A percentile compares a stretch with the other conserved stretches of the same genome.
Evolutionary conservation across 192 early-diverging fungal genomes (phyloP).

Genomic region (Coemansia sp.): DNA sequence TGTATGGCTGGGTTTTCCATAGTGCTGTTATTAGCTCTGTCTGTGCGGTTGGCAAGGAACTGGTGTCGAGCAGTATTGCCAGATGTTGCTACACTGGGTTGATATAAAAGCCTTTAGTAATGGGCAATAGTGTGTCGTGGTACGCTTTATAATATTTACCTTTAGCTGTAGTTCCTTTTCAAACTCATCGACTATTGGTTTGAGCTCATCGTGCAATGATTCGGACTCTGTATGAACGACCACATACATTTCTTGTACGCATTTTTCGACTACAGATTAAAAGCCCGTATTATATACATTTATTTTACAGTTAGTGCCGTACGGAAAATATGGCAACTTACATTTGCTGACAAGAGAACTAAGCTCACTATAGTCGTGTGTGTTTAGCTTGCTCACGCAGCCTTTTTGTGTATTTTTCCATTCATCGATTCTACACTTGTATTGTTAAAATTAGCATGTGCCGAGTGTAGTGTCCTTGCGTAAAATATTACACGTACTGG

Average conservation of each 20-base stretch:
- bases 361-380: background rate
- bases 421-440: slow-evolving; percentile 1
- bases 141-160: slow-evolving; percentile 11
- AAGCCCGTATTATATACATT: background rate
- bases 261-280: slow-evolving; percentile 26
- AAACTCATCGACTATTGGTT: slow-evolving; percentile 12
- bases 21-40: slow-evolving; percentile 37
- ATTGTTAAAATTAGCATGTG: background rate
- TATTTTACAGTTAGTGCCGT: background rate
- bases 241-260: slow-evolving; percentile 26
- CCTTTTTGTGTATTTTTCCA: slow-evolving; percentile 1
- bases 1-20: slow-evolving; percentile 44
- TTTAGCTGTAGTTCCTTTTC: slow-evolving; percentile 50
- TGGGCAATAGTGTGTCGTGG: background rate
- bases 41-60: slow-evolving; percentile 24
- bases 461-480: background rate
- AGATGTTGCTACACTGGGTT: slow-evolving; percentile 31
- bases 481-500: slow-evolving; percentile 1
- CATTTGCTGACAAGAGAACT: background rate
- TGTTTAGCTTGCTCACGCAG: slow-evolving; percentile 9
- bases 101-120: background rate
- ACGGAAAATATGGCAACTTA: background rate
- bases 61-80: slow-evolving; percentile 14
- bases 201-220: background rate
- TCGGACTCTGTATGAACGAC: background rate